Evolutionary conservation across 768 basidiomycete genomes (phyloP).

Genomic region (Kwoniella bestiolae): DNA sequence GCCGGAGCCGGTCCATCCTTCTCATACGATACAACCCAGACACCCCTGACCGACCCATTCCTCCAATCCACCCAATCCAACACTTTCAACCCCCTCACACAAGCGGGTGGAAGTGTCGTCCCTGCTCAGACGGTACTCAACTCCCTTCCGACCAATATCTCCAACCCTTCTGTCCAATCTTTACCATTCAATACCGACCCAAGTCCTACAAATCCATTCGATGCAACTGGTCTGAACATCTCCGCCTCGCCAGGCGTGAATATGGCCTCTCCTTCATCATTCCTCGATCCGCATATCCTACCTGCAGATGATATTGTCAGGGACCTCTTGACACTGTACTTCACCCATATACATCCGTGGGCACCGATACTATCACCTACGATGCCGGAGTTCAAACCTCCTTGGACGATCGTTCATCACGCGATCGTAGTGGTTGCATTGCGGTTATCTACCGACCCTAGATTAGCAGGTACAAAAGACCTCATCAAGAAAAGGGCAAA

Average conservation of each 20-base stretch:
- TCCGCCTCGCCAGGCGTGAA: slow-evolving; percentile 18
- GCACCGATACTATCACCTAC: slow-evolving; percentile 54
- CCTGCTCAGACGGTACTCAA: neutral
- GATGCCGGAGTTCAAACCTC: slow-evolving; percentile 34
- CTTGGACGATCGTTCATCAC: slow-evolving; percentile 54
- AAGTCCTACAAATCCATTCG: slow-evolving; percentile 16
- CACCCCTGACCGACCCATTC: slow-evolving; percentile 12
- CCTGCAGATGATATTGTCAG: slow-evolving; percentile 54
- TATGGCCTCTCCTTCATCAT: slow-evolving; percentile 36
- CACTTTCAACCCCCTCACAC: slow-evolving; percentile 8
- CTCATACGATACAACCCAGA: slow-evolving; percentile 18
- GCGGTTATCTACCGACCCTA: slow-evolving; percentile 49
- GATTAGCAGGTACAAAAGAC: slow-evolving; percentile 32
- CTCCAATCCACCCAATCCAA: slow-evolving; percentile 5
- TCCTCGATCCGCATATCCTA: slow-evolving; percentile 47
- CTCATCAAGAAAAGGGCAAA: slow-evolving; percentile 50
- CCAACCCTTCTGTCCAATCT: slow-evolving; percentile 12
- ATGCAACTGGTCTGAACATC: slow-evolving; percentile 12
- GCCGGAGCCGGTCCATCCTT: slow-evolving; percentile 20
- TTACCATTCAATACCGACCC: slow-evolving; percentile 20
- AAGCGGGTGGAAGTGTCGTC: neutral
- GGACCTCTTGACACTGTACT: slow-evolving; percentile 52
- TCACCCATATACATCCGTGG: slow-evolving; percentile 53
- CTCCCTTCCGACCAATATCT: slow-evolving; percentile 9
- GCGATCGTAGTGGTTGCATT: slow-evolving; percentile 56